Evolutionary conservation across 2,329 filamentous ascomycete genomes (phyloP), one percentile per base, ranked within the genome.

Genomic region (Diplodia scrobiculata): DNA sequence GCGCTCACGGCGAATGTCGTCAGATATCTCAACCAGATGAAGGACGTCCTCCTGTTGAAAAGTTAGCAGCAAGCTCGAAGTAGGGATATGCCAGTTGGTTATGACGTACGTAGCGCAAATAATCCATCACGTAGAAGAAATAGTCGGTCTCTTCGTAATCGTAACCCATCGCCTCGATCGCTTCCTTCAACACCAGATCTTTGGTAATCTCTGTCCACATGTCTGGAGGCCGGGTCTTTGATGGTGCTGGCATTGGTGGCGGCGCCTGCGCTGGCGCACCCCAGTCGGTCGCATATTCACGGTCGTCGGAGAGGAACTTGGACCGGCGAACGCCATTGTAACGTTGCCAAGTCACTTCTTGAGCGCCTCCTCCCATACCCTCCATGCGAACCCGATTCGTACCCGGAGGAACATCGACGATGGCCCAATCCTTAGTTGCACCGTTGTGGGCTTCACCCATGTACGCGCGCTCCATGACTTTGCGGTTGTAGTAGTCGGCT

Each of bases 121-220:
- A 97, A 69, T 94, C 87, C 82, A 97, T 94, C 53, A 98, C 87
- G 77, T 97, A 98, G 79, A 91, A 98, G 78, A 92, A 96, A 68
- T 85, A 86, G 64, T 92, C 89, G 0, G 91, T 95, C 82, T 98
- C 93, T 75, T 97, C 92, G 74, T 89, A 98, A 68, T 91, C 88
- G 77, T 97, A 98, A 2, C 91, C 91, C 74, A 89, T 80, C 72
- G 89, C 84, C 71, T 96, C 89, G 69, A 98, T 91, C 19, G 95
- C 95, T 75, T 97, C 92, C 63, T 89, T 87, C 67, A 89, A 84
- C 17, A 98, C 91, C 41, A 98, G 80, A 71, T 97, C 93, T 79
- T 96, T 97, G 53, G 94, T 96, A 71, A 99, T 92, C 79, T 98
- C 95, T 0, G 95, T 99, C 94, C 94, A 98, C 81, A 96, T 91